These are phyloP conservation scores for Phytophthora macrochlamydospora DNA, from an alignment of 352 stramenopile genomes.

Conservation along the genomic window DNA sequence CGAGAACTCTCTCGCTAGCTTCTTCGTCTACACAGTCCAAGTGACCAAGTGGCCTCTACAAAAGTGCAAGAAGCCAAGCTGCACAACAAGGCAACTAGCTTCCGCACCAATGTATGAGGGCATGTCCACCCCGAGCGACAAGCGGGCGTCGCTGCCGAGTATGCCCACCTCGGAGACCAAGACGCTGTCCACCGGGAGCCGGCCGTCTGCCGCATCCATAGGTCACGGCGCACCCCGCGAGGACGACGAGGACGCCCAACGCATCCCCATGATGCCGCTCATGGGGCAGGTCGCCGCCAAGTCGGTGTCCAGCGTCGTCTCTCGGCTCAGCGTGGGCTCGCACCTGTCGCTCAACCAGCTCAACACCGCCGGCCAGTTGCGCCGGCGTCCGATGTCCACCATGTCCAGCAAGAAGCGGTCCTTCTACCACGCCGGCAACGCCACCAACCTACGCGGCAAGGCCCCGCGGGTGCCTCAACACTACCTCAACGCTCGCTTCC, in stretches of 20 bases:
- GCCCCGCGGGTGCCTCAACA: slow-evolving; percentile 59
- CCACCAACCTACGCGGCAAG: slow-evolving; percentile 37
- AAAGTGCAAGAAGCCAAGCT: too few species aligned
- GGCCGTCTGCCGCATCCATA: slow-evolving; percentile 15
- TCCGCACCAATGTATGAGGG: slow-evolving; percentile 33
- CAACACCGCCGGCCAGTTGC: slow-evolving; percentile 21
- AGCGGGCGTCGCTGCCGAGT: slow-evolving; percentile 20
- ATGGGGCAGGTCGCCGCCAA: slow-evolving; percentile 33
- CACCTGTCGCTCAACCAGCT: slow-evolving; percentile 31
- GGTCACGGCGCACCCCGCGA: slow-evolving; percentile 35
- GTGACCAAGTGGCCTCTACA: too few species aligned
- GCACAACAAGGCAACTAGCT: not conserved
- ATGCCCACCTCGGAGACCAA: slow-evolving; percentile 37
- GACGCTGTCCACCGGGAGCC: slow-evolving; percentile 20
- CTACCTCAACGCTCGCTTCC: slow-evolving; percentile 64
- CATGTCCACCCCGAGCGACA: slow-evolving; percentile 39
- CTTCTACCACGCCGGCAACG: slow-evolving; percentile 44
- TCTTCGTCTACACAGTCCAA: too few species aligned
- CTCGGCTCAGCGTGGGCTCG: slow-evolving; percentile 29
- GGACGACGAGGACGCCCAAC: slow-evolving; percentile 34
- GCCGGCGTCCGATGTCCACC: slow-evolving; percentile 21
- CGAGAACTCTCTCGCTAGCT: too few species aligned
- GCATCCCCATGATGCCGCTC: slow-evolving; percentile 36
- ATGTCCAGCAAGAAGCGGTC: slow-evolving; percentile 58
- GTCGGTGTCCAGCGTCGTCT: slow-evolving; percentile 23